Evolutionary conservation across 148 eudicot genomes (phyloP), one percentile per base, ranked within the genome.

Genomic region (Camellia lanceoleosa): DNA sequence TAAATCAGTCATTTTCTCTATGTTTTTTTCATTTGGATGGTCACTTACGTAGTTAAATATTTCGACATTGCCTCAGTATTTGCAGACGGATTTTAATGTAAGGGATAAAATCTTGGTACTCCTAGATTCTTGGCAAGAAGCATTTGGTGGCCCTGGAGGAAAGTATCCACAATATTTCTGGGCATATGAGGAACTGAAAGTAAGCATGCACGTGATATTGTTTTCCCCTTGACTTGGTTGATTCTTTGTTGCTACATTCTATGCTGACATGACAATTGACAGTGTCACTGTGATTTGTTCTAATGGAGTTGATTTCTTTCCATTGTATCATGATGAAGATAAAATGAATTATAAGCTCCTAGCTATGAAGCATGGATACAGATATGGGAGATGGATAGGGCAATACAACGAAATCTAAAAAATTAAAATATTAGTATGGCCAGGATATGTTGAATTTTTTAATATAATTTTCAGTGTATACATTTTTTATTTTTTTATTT

Each of bases 151-250:
- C 46, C 81, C 93, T 38, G 86, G 89, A 77, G 95, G 94, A 77
- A 93, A 85, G 82, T 86, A 93, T 84, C 87, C 93, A 19, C 99
- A 92, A 67, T 96, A 96, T 85, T 93, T 81, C 78, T 87, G 89
- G 95, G 99, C 98, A 51, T 96, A 88, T 65, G 99, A 93, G 81
- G 99, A 96, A 84, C 80, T 96, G 64, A 86, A 92, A 82, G 99
- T 96, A 83, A 84, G 86, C 72, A 66, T 77, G 20, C 69, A 43
- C 80, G 14, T 7, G 60, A 63, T 70, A 0, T 18, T 23, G 70
- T 47, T 75, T 15, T 30, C 49, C 42, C 65, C 23, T 5, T 56
- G 30, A 11, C 47, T 46, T 80, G 67, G 1, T 79, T 82, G 30
- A 55, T 59, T 62, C 8, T 55, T 75, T 74, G 64, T 63, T 47